Conservation (phyloP, 352 stramenopile genomes). For the Albugo laibachii region DNA sequence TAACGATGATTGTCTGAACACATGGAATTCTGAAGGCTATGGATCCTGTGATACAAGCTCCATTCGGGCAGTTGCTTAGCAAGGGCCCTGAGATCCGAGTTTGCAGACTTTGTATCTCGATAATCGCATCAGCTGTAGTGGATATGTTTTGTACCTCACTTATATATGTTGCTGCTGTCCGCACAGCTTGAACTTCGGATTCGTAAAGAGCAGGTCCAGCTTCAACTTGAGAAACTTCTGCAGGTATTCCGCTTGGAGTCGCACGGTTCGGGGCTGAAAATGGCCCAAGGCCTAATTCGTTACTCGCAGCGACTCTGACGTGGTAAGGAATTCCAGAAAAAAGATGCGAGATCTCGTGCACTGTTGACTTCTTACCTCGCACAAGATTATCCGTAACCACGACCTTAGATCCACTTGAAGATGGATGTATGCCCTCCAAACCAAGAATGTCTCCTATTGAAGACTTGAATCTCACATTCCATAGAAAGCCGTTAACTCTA, state of each 20-base stretch:
- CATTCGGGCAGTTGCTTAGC: slow-evolving; percentile 19
- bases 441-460: slow-evolving; percentile 41
- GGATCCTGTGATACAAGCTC: slow-evolving; percentile 21
- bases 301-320: slow-evolving; percentile 31
- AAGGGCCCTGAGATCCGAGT: slow-evolving; percentile 16
- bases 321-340: slow-evolving; percentile 48
- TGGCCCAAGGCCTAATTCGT: slow-evolving; percentile 25
- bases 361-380: not conserved
- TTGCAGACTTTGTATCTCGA: slow-evolving; percentile 49
- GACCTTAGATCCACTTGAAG: slow-evolving; percentile 10
- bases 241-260: slow-evolving; percentile 26
- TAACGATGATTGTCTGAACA: slow-evolving; percentile 49
- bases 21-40: slow-evolving; percentile 55
- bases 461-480: slow-evolving; percentile 65
- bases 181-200: slow-evolving; percentile 45
- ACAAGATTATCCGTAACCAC: slow-evolving; percentile 23
- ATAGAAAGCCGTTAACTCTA: slow-evolving; percentile 63
- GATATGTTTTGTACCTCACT: slow-evolving; percentile 46
- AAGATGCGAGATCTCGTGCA: slow-evolving; percentile 23
- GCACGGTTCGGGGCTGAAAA: slow-evolving; percentile 19
- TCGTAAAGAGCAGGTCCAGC: slow-evolving; percentile 35
- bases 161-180: slow-evolving; percentile 37
- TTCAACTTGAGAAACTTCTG: slow-evolving; percentile 23
- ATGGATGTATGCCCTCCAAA: slow-evolving; percentile 13
- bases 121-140: slow-evolving; percentile 32